phyloP scores from a whole-genome alignment of 108 stramenopile genomes.

The Parmales sp. region DNA sequence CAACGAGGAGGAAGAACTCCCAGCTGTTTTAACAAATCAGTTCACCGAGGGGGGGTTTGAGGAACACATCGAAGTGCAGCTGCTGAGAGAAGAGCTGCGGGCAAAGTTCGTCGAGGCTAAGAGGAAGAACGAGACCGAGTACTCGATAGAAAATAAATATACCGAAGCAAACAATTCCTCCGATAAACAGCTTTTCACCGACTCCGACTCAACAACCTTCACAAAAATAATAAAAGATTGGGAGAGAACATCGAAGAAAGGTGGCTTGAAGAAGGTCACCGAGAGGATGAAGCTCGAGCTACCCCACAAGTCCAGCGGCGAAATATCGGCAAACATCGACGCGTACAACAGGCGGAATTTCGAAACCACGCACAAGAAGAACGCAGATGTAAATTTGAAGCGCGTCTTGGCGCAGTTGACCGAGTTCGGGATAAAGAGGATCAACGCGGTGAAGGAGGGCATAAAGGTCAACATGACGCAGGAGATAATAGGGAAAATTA shows the following conservation, averaged over 20 bases:
- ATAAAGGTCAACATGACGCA: conserved; percentile 10
- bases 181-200: too few species aligned
- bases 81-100: conserved; percentile 12
- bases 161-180: too few species aligned
- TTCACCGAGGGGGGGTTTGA: neutral
- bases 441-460: conserved; percentile 11
- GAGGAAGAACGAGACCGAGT: neutral
- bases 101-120: conserved; percentile 1
- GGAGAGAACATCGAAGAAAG: neutral
- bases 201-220: neutral
- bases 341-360: neutral
- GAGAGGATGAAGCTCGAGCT: neutral
- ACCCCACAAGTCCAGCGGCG: neutral
- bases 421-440: neutral
- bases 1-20: neutral
- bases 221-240: neutral
- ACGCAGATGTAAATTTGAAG: neutral
- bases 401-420: neutral
- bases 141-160: too few species aligned
- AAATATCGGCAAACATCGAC: neutral
- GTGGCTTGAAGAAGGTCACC: neutral
- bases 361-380: neutral
- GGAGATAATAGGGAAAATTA: neutral
- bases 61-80: neutral
- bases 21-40: neutral